Conservation (phyloP, 805 yeast species). For the Yarrowia deformans region DNA sequence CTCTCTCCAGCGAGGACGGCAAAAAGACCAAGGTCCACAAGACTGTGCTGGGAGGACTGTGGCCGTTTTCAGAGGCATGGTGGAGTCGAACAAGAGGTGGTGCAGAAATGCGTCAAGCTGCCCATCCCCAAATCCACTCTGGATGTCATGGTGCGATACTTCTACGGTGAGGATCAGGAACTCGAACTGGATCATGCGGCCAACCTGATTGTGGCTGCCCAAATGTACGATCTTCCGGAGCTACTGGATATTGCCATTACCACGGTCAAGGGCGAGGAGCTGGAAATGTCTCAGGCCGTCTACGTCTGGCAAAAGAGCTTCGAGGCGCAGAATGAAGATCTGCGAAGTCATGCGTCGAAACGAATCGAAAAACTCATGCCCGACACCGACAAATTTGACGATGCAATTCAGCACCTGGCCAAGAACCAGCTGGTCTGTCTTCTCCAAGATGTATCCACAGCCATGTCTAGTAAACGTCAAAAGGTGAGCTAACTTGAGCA, state of each 20-base stretch:
- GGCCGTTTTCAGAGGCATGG: slow-evolving; percentile 2
- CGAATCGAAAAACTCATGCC: no score
- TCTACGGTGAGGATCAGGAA: background rate
- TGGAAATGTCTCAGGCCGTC: background rate
- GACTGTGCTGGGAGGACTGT: background rate
- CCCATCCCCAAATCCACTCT: background rate
- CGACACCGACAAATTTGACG: no score
- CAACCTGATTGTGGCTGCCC: background rate
- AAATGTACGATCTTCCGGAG: slow-evolving; percentile 4
- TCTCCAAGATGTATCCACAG: no score
- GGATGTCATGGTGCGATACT: background rate
- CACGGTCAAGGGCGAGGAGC: background rate
- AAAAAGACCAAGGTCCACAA: background rate
- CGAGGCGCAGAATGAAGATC: background rate
- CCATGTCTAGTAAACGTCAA: no score
- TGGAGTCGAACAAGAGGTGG: background rate
- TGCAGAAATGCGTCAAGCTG: background rate
- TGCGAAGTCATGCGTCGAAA: background rate
- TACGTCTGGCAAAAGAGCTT: background rate
- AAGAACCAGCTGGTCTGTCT: no score
- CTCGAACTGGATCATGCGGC: background rate
- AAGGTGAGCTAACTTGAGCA: no score
- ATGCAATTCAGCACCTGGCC: no score
- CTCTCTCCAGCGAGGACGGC: background rate
- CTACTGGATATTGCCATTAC: background rate